Conservation (phyloP, 164 flowering plant species). For the Sextonia rubra region DNA sequence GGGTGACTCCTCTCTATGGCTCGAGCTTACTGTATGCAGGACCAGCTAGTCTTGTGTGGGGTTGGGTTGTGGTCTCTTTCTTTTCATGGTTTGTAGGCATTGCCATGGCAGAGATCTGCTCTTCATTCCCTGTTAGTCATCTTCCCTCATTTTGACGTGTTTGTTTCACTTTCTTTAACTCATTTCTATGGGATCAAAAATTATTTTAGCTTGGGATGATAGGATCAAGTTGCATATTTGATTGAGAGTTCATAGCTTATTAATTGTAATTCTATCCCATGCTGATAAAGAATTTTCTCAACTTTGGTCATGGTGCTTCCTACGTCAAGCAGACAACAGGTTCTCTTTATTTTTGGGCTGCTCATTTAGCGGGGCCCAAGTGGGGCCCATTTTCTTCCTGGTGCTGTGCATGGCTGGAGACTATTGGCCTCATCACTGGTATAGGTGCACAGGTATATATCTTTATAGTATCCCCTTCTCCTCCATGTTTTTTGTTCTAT, state of each 20-base stretch:
- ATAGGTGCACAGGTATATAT: constrained; percentile 54
- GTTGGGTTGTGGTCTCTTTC: constrained; percentile 64
- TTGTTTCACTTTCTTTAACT: too few relatives aligned
- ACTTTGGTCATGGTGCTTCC: not conserved
- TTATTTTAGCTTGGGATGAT: too few relatives aligned
- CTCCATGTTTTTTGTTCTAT: too few relatives aligned
- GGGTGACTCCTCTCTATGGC: constrained; percentile 63
- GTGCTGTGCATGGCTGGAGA: constrained; percentile 27
- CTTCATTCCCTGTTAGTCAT: constrained; percentile 55
- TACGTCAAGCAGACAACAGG: constrained; percentile 47
- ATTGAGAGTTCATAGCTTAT: too few relatives aligned
- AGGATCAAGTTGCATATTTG: too few relatives aligned
- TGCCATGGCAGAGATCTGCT: constrained; percentile 79
- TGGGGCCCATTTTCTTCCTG: constrained; percentile 21
- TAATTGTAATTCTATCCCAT: too few relatives aligned
- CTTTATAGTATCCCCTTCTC: not conserved
- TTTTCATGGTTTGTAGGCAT: constrained; percentile 75
- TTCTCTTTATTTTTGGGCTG: constrained; percentile 57
- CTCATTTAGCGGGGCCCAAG: constrained; percentile 56
- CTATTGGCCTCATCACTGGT: constrained; percentile 63
- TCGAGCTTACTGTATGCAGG: constrained; percentile 64
- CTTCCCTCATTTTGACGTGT: not conserved
- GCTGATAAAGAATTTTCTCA: too few relatives aligned
- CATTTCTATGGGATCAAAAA: too few relatives aligned
- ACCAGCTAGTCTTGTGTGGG: constrained; percentile 69